Evolutionary conservation across 2,329 filamentous ascomycete species (phyloP), one percentile per base, ranked within the genome.

Genomic region (Fusarium succisae): DNA sequence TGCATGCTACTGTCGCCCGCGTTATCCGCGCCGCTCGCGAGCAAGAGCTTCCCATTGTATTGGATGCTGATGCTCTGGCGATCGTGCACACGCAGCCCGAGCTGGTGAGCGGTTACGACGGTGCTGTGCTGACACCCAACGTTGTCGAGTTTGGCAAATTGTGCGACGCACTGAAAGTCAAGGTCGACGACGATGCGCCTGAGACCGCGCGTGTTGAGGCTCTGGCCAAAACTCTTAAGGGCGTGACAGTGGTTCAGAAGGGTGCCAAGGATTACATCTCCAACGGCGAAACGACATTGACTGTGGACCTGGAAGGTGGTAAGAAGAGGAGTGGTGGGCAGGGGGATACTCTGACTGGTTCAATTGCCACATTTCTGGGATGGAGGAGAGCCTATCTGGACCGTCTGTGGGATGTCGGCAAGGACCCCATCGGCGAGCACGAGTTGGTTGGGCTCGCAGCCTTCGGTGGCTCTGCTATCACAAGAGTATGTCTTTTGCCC

Each of bases 191-290:
- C 1, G 54, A 80, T 8, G 76, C 72, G 2, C 85, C 72, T 18
- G 79, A 85, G 63, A 86, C 84, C 8, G 81, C 83, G 5, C 84
- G 84, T 57, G 90, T 95, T 80, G 86, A 92, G 88, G 85, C 82
- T 22, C 84, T 99, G 45, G 91, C 95, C 0, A 89, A 87, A 67
- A 92, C 91, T 0, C 89, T 98, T 53, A 94, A 93, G 6, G 96
- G 96, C 3, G 94, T 98, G 37, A 97, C 94, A 2, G 91, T 99
- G 63, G 88, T 98, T 50, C 94, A 98, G 82, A 99, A 99, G 86
- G 96, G 96, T 5, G 81, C 83, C 5, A 90, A 90, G 70, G 96
- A 99, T 83, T 91, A 92, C 74, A 94, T 99, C 69, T 94, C 92
- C 6, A 93, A 98, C 77, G 94, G 95, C 18, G 86, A 88, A 66